Evolutionary conservation across 192 early-diverging fungal species (phyloP), one percentile per base, ranked within the genome.

Genomic region (Helicostylum pulchrum): DNA sequence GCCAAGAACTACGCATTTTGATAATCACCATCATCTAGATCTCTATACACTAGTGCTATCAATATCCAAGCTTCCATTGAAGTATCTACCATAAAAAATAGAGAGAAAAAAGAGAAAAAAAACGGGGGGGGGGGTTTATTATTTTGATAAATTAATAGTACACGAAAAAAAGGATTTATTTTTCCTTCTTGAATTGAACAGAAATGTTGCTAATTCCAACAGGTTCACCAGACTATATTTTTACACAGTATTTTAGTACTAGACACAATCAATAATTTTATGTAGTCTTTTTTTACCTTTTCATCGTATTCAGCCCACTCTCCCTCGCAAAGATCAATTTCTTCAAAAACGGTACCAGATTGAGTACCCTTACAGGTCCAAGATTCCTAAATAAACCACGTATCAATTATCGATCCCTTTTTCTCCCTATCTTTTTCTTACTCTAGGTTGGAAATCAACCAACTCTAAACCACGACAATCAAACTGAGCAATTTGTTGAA

Each of bases 271-370:
- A 26, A 15, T 45, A n/a, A 12, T 45, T 9, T 10, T 46, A 50
- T 32, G n/a, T 31, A 17, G 5, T 31, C 2, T 49, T 23, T 2
- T n/a, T 54, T 30, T 76, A 82, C 83, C 76, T 83, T 86, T 67
- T 94, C 94, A 70, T 96, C 94, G 67, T 96, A 96, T 10, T 93
- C 94, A 34, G 83, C 89, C 94, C 94, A 96, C 65, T 90, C 84
- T 19, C 83, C 85, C 31, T 93, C 91, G 9, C 79, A 78, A 48
- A 95, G 78, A 65, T 92, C 89, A 65, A 97, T 78, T 32, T 92
- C 90, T 19, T 86, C 78, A 75, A 97, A 97, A 43, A 47, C 11
- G 3, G 85, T 87, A 7, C 78, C 76, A 0, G 88, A 87, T 61
- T 93, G 89, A 17, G 74, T 71, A 45, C 93, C 91, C 64, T 78